These are phyloP conservation scores for Penicillium antarcticum DNA, from an alignment of 495 filamentous ascomycete species.

Conservation along the genomic window DNA sequence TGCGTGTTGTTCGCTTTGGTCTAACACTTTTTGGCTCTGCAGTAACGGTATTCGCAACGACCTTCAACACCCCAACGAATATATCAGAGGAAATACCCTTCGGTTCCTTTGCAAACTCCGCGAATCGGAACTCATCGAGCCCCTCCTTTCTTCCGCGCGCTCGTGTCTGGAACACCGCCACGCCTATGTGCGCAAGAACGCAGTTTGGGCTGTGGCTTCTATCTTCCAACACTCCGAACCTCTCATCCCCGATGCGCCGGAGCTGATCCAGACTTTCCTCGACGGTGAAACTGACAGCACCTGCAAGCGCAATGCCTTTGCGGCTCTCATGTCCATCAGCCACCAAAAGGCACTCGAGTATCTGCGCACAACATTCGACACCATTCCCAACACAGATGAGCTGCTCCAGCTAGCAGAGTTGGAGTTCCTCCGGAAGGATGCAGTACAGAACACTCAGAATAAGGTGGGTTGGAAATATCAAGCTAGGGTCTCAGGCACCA, in stretches of 20 bases:
- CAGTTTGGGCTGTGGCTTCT: slow-evolving; percentile 89
- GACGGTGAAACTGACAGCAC: slow-evolving; percentile 90
- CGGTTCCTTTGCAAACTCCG: slow-evolving; percentile 96
- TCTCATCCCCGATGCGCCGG: slow-evolving; percentile 92
- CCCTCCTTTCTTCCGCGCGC: slow-evolving; percentile 85
- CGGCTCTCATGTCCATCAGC: slow-evolving; percentile 83
- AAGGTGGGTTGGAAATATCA: slow-evolving; percentile 55
- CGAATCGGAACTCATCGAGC: slow-evolving; percentile 94
- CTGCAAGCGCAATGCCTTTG: slow-evolving; percentile 98
- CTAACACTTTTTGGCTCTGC: slow-evolving; percentile 18
- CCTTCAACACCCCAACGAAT: slow-evolving; percentile 96
- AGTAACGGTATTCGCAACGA: slow-evolving; percentile 99
- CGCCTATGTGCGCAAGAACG: slow-evolving; percentile 97
- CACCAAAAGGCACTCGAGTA: slow-evolving; percentile 92
- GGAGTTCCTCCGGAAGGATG: slow-evolving; percentile 97
- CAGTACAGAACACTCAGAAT: slow-evolving; percentile 88
- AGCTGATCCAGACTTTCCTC: slow-evolving; percentile 86
- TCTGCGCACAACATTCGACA: slow-evolving; percentile 86
- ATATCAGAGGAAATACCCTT: slow-evolving; percentile 92
- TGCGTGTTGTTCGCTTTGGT: not conserved
- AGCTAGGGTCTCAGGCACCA: not conserved
- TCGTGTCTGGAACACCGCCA: slow-evolving; percentile 93
- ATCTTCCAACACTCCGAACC: slow-evolving; percentile 89
- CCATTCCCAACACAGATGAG: slow-evolving; percentile 91
- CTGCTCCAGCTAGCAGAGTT: slow-evolving; percentile 89